Conservation (phyloP, 805 yeast genomes). For the Groenewaldozyma tartarivorans region DNA sequence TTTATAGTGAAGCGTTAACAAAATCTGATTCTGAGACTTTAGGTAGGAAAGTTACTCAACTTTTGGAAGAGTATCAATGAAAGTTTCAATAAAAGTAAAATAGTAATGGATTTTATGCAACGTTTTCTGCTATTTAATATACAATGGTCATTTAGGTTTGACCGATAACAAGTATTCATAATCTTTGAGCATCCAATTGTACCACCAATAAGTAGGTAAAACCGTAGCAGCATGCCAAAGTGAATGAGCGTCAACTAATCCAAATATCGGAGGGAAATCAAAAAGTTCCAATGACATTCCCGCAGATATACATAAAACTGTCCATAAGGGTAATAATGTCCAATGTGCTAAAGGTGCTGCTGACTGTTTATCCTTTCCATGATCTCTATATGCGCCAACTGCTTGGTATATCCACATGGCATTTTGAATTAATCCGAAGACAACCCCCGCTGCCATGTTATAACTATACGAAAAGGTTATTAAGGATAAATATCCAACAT, state of each 20-base stretch:
- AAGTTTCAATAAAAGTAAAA: too few species aligned
- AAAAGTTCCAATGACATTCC: conserved; percentile 89
- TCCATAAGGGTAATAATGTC: conserved; percentile 43
- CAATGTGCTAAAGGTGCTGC: conserved; percentile 17
- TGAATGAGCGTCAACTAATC: conserved; percentile 81
- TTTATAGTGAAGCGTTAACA: conserved; percentile 80
- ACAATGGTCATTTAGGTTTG: conserved; percentile 4
- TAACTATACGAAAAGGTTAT: conserved; percentile 84
- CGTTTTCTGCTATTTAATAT: not conserved
- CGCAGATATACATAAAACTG: conserved; percentile 43
- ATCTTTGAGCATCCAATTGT: conserved; percentile 37
- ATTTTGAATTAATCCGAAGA: conserved; percentile 71
- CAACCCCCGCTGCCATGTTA: conserved; percentile 84
- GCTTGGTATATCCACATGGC: conserved; percentile 36
- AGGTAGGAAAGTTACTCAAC: conserved; percentile 17
- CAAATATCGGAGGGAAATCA: conserved; percentile 71
- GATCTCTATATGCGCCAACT: conserved; percentile 20
- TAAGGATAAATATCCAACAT: conserved; percentile 52
- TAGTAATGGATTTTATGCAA: too few species aligned
- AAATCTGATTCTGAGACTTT: conserved; percentile 39
- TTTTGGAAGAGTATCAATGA: conserved; percentile 14
- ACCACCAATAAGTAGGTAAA: conserved; percentile 69
- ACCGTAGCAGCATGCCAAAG: conserved; percentile 89
- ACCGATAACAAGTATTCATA: conserved; percentile 11
- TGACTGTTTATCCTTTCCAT: not conserved